phyloP scores from a whole-genome alignment of 1,284 basidiomycete genomes.

The Peniophora sp. region DNA sequence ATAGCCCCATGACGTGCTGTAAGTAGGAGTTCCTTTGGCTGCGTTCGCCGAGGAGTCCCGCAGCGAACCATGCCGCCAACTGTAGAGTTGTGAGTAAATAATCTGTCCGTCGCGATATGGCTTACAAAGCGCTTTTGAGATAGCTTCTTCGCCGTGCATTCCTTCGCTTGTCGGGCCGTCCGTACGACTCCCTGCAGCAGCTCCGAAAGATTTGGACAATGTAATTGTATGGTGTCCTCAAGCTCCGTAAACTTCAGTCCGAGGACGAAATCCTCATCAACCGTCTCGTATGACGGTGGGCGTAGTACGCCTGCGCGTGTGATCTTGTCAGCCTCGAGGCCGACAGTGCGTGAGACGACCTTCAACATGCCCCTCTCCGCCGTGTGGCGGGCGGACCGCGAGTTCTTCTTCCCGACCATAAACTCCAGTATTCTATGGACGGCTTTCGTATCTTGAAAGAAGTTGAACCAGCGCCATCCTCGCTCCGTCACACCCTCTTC shows the following conservation, averaged over 20 bases:
- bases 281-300: background rate
- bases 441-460: background rate
- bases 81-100: too few relatives aligned
- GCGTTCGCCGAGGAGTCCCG: conserved; percentile 21
- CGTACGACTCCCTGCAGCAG: too few relatives aligned
- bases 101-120: too few relatives aligned
- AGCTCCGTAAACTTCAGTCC: too few relatives aligned
- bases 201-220: too few relatives aligned
- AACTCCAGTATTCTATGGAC: background rate
- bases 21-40: conserved; percentile 23
- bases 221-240: too few relatives aligned
- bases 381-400: background rate
- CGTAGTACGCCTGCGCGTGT: background rate
- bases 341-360: background rate
- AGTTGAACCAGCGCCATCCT: background rate
- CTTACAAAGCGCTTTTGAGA: too few relatives aligned
- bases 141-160: too few relatives aligned
- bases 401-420: background rate
- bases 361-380: background rate
- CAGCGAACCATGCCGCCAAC: too few relatives aligned
- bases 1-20: conserved; percentile 20
- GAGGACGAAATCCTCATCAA: too few relatives aligned
- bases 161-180: too few relatives aligned
- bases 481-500: background rate
- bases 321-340: background rate